Base-by-base conservation (phyloP, 1,284 basidiomycete species). In the Vanrija pseudolonga region DNA sequence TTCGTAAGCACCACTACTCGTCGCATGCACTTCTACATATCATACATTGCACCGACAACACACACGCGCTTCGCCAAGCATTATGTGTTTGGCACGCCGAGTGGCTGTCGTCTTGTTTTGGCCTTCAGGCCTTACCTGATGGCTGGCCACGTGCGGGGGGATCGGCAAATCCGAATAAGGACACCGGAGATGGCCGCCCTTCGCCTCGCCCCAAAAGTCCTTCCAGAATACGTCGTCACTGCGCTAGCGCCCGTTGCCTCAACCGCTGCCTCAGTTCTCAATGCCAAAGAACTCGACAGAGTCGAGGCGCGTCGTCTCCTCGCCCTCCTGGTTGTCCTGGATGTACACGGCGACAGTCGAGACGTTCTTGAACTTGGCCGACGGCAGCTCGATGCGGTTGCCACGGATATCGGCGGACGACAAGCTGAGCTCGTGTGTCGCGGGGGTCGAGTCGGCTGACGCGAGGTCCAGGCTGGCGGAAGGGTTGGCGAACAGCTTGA, bases 291-390 rank as follows among this genome's bases (percentile, higher is more conserved):
- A 69, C 68, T 92, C 89, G 50, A 92, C 78, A 22, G 79, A 82
- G 71, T 90, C 87, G 60, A 92, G 87, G 41, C 86, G 80, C 17
- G 89, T 90, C 62, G 84, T 82, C 45, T 90, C 87, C 47, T 83
- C 84, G 40, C 74, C 84, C 12, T 83, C 86, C 60, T 89, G 86
- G 67, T 92, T 91, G 22, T 84, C 84, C 54, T 81, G 82, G 22
- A 92, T 82, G 64, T 91, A 87, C 45, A 92, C 84, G 85, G 90
- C 67, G 47, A 90, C 68, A 55, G 80, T 85, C 59, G 82, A 85
- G 51, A 92, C 88, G 41, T 77, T 81, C 76, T 90, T 89, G 74
- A 92, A 91, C 47, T 86, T 80, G 20, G 91, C 89, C 63, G 82
- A 88, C 53, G 85, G 80, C 66, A 92, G 75, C 11, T 81, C 71